Base-by-base conservation (phyloP, 2,329 filamentous ascomycete species). In the Xylariaceae sp. region DNA sequence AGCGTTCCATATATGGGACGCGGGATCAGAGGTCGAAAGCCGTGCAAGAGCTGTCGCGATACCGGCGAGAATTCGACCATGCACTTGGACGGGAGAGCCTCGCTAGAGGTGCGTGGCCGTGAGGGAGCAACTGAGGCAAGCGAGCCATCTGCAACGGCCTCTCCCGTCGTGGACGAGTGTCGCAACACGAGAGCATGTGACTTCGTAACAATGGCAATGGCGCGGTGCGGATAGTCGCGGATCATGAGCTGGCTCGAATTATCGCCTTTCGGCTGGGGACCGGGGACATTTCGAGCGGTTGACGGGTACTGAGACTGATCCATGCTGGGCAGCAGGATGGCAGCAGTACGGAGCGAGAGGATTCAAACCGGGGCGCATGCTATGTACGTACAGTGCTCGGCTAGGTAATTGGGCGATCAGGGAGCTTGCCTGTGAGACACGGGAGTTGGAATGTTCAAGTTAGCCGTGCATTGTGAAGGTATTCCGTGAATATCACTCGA, bases 171-270 rank as follows among this genome's bases (percentile, higher is more conserved):
- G 52, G 84, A 78, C 72, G 83, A 91, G 77, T 94, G 87, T 63
- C 90, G 88, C 72, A 97, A 90, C 66, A 96, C 88, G 67, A 97
- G 82, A 70, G 88, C 88, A 74, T 96, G 88, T 17, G 87, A 83
- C 47, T 86, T 78, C 35, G 92, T 92, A 44, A 88, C 88, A 66
- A 97, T 87, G 65, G 91, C 91, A 73, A 97, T 91, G 66, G 91
- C 89, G 66, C 93, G 89, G 72, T 91, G 86, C 66, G 91, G 91
- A 71, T 90, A 85, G 72, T 97, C 92, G 77, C 89, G 89, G 74
- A 96, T 86, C 69, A 94, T 83, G 62, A 96, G 85, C 69, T 88
- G 88, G 76, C 91, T 88, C 59, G 87, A 84, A 78, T 80, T 83
- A 60, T 85, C 81, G 63, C 77, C 74, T 50, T 79, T 76, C 11